Conservation (phyloP, 495 filamentous ascomycete species). For the Penicillium coprophilum region DNA sequence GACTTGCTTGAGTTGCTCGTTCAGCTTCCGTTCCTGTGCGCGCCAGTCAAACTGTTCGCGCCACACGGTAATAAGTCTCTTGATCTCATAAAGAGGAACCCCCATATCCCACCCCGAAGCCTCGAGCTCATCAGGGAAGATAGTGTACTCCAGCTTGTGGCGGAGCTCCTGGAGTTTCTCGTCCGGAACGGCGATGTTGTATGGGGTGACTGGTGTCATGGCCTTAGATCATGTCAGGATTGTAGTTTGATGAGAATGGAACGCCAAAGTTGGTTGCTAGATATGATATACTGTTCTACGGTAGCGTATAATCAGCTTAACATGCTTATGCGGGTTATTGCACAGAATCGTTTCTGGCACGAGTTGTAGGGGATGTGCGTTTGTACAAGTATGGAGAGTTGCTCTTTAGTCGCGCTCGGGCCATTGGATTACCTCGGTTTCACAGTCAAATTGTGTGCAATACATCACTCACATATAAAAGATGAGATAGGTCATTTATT, state of each 20-base stretch:
- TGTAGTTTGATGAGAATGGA: neutral
- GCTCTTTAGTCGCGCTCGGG: no score
- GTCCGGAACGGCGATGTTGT: slow-evolving; percentile 44
- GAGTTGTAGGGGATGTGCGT: no score
- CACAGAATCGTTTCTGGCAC: no score
- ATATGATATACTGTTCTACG: neutral
- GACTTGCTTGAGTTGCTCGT: slow-evolving; percentile 42
- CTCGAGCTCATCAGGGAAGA: slow-evolving; percentile 50
- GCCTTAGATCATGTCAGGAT: neutral
- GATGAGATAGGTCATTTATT: neutral
- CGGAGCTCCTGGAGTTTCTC: slow-evolving; percentile 37
- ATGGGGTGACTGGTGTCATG: slow-evolving; percentile 27
- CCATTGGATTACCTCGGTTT: slow-evolving; percentile 6
- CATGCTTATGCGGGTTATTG: no score
- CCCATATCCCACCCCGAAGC: slow-evolving; percentile 49
- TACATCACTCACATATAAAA: no score
- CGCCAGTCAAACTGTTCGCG: slow-evolving; percentile 51
- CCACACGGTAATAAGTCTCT: slow-evolving; percentile 47
- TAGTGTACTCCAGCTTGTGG: slow-evolving; percentile 41
- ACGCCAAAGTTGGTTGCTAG: neutral
- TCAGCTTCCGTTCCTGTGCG: slow-evolving; percentile 40
- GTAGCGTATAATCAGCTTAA: neutral
- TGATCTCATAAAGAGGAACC: slow-evolving; percentile 47
- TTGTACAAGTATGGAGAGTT: no score
- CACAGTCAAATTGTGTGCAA: no score